Evolutionary conservation across 768 basidiomycete species (phyloP).

Genomic region (Suillus lakei): DNA sequence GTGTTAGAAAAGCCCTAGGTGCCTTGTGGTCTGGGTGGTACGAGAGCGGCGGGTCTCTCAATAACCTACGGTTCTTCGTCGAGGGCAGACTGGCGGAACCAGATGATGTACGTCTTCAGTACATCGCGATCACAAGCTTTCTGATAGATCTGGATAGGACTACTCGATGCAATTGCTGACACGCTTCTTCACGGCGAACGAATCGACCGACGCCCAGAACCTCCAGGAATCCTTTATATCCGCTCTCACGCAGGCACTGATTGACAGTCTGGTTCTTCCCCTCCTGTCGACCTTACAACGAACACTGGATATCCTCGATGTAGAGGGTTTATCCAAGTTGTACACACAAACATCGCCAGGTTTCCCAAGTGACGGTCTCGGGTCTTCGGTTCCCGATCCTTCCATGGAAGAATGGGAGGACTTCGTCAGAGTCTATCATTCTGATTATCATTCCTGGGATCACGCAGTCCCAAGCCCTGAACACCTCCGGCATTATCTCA

Average conservation of each 20-base stretch:
- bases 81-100: constrained; percentile 65
- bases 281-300: constrained; percentile 68
- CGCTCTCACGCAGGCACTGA: constrained; percentile 52
- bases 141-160: background rate
- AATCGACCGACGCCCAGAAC: constrained; percentile 19
- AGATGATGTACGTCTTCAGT: constrained; percentile 50
- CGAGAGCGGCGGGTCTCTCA: constrained; percentile 62
- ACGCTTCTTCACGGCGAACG: constrained; percentile 19
- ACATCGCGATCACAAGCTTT: background rate
- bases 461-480: constrained; percentile 43
- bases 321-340: constrained; percentile 73
- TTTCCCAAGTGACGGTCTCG: constrained; percentile 23
- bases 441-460: constrained; percentile 37
- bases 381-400: constrained; percentile 51
- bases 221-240: constrained; percentile 57
- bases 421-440: constrained; percentile 61
- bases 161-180: background rate
- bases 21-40: constrained; percentile 78
- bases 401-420: constrained; percentile 64
- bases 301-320: constrained; percentile 80
- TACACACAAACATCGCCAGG: constrained; percentile 25
- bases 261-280: constrained; percentile 55
- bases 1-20: constrained; percentile 67
- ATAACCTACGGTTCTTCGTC: constrained; percentile 85
- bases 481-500: constrained; percentile 62